Evolutionary conservation across 2,329 filamentous ascomycete species (phyloP), one percentile per base, ranked within the genome.

Genomic region (Aspergillus fructus): DNA sequence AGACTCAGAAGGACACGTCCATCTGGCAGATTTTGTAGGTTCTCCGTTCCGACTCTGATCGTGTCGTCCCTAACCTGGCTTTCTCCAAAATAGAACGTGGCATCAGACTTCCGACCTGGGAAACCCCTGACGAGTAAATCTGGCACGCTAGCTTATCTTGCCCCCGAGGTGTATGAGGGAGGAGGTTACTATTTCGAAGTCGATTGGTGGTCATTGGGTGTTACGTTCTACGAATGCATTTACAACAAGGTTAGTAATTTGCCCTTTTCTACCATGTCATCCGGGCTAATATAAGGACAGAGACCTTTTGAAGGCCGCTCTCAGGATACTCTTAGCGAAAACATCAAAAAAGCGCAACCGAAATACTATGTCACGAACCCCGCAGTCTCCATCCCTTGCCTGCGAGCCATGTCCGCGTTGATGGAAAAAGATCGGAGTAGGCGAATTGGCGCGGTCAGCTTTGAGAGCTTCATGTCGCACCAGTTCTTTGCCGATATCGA

Each of bases 161-260:
- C 93, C 1, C 94, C 94, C 4, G 94, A 99, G 74, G 94, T 97
- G 2, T 99, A 97, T 69, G 84, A 88, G 63, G 93, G 93, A 49
- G 88, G 87, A 60, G 94, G 94, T 40, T 99, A 99, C 71, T 88
- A 90, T 59, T 86, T 87, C 47, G 90, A 94, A 66, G 93, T 94
- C 42, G 94, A 99, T 73, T 99, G 94, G 94, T 99, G 94, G 94
- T 97, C 94, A 5, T 78, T 99, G 21, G 94, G 94, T 49, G 94
- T 99, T 46, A 84, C 96, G n/a, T 97, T 97, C 74, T 99, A 97
- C 75, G 94, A 99, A 75, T 97, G 94, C 82, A 97, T 99, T 64
- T 99, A 97, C 79, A 96, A 96, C 79, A 97, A 96, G 88, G 91
- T 92, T 76, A 52, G 81, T 51, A 49, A 12, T 21, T 23, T 21